Evolutionary conservation across 805 yeast genomes (phyloP), one percentile per base, ranked within the genome.

Genomic region (Maudiozyma bulderi): DNA sequence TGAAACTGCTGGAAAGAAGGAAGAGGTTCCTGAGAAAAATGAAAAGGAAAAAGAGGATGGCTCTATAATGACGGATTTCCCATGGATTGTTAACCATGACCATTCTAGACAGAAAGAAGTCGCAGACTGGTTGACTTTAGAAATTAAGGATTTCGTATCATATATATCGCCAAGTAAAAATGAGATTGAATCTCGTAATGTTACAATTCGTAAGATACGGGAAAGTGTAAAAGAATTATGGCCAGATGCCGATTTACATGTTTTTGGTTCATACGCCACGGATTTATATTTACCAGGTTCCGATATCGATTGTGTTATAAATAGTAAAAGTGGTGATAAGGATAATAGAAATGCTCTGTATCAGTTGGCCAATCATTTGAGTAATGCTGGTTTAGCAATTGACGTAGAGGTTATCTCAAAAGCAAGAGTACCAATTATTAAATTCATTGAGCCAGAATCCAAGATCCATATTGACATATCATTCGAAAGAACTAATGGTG

Each of bases 181-280:
- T 13, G 98, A 91, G 57, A 84, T 86, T 50, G 64, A 70, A 41
- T 68, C 75, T 4, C 78, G 98, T 60, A 84, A 86, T 55, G 65
- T 65, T 5, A 81, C 86, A 2, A 83, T 91, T 30, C 65, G 71
- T 37, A 73, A 77, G 47, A 68, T 93, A 33, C 78, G 83, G 53
- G 61, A 65, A 6, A 73, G 78, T 1, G 75, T 78, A 3, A 66
- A 71, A 6, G 61, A 66, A 2, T 69, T 82, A 47, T 91, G 97
- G 96, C 81, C 81, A 1, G 85, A 80, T 52, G 81, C 91, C 13
- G 84, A 82, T 49, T 78, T 85, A 5, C 82, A 82, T 53, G 95
- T 90, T 7, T 91, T 93, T 71, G 99, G 99, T 0, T 90, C 97
- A 0, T 86, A 79, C 64, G 96, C 98, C 0, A 90, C 97, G 0